These are phyloP conservation scores for Tylopilus sp. DNA, from an alignment of 768 basidiomycete genomes.

Conservation along the genomic window DNA sequence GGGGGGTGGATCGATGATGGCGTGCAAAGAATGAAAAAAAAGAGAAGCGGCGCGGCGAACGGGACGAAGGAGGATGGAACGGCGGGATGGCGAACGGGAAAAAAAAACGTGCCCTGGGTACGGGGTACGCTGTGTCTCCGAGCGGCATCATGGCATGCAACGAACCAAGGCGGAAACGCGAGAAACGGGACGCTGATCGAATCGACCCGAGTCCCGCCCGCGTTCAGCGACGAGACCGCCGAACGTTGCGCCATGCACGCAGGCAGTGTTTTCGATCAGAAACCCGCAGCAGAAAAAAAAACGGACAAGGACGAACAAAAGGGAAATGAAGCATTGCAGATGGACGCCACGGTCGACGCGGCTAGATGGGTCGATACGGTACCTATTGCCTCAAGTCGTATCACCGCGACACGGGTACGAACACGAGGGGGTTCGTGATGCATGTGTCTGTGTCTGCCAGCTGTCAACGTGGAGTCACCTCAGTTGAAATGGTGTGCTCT, in stretches of 20 bases:
- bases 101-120: no score
- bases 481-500: constrained; percentile 1
- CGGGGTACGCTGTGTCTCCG: no score
- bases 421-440: constrained; percentile 8
- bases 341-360: background rate
- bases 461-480: constrained; percentile 1
- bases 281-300: background rate
- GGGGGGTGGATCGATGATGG: no score
- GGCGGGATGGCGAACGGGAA: no score
- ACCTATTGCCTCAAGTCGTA: background rate
- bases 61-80: no score
- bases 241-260: background rate
- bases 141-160: no score
- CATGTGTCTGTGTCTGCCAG: background rate
- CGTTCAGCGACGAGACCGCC: background rate
- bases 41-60: no score
- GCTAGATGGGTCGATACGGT: background rate
- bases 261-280: background rate
- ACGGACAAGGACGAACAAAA: background rate
- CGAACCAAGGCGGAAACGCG: background rate
- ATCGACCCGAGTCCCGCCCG: background rate
- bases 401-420: constrained; percentile 2
- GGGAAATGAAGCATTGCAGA: background rate
- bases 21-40: no score
- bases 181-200: background rate